Evolutionary conservation across 108 stramenopile species (phyloP), one percentile per base, ranked within the genome.

Genomic region (Cyclostephanos invisitatus): DNA sequence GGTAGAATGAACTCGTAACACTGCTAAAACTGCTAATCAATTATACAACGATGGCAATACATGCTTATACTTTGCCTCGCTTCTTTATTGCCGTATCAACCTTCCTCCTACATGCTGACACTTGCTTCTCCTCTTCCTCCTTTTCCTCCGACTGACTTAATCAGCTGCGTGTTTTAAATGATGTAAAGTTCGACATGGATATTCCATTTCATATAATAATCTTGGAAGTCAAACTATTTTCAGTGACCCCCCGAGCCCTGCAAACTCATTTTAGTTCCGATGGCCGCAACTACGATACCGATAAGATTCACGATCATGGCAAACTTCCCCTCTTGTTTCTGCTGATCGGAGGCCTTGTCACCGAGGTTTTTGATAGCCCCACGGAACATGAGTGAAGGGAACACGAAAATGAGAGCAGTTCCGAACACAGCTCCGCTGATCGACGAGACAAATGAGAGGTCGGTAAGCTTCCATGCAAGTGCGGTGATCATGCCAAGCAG

Each of bases 361-460:
- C 88, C 85, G 55, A 86, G 73, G 29, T 90, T 81, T 60, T 82
- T 73, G 18, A 89, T 83, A 54, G 91, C 86, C 0, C 86, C 74
- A 47, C 78, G 76, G 72, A 87, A 90, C 47, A 86, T 81, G 6
- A 86, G 69, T 14, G 83, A 89, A 24, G 85, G 74, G 18, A 49
- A 72, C 20, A 67, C 64, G 29, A 73, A 73, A 60, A 72, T 81
- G 57, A 64, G 87, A 8, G 89, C 86, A 66, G 93, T 96, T 17
- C 96, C 98, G 35, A 98, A 72, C 27, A 96, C 90, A 3, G 98
- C 98, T 35, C 98, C 98, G 38, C 95, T 95, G 67, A 98, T 93
- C n/a, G 94, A 91, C 64, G 91, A 74, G 29, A 96, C 91, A 77
- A 91, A 91, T 59, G 86, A 87, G n/a, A 95, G 84, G 71, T 95